These are phyloP conservation scores for Neurospora sp. DNA, from an alignment of 2,329 filamentous ascomycete genomes.

Conservation along the genomic window DNA sequence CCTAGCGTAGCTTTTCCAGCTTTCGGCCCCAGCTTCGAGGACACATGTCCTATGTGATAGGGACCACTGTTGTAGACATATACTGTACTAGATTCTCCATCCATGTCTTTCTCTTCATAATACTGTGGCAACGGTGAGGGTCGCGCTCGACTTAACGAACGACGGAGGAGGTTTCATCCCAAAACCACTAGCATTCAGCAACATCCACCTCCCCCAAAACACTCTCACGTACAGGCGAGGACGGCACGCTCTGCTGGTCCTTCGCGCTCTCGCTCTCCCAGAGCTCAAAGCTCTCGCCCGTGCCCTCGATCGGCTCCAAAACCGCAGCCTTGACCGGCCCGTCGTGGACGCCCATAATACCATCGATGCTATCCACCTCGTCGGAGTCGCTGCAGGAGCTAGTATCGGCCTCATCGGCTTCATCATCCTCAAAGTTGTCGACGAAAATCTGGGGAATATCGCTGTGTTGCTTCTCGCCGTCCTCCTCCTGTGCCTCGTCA, in stretches of 20 bases:
- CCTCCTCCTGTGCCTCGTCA: not conserved
- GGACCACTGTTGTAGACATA: not conserved
- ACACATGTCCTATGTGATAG: not conserved
- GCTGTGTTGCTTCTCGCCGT: not conserved
- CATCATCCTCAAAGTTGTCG: not conserved
- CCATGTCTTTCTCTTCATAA: not conserved
- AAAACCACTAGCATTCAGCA: not conserved
- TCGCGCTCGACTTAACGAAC: not conserved
- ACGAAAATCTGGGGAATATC: not conserved
- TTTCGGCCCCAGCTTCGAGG: not conserved
- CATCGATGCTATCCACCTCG: slow-evolving; percentile 22
- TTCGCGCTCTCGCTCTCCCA: slow-evolving; percentile 61
- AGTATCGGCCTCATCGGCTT: not conserved
- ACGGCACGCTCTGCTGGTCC: slow-evolving; percentile 36
- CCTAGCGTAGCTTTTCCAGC: not conserved
- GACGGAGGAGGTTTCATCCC: not conserved
- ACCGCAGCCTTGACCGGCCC: slow-evolving; percentile 34
- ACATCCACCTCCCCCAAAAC: not conserved
- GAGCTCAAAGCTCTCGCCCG: slow-evolving; percentile 52
- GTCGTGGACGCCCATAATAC: slow-evolving; percentile 28
- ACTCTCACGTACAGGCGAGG: slow-evolving; percentile 5
- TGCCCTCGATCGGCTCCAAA: slow-evolving; percentile 46
- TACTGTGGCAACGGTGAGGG: not conserved
- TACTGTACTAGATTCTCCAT: not conserved
- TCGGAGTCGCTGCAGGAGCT: not conserved